Conservation (phyloP, 768 basidiomycete species). For the Podaxis sp. region DNA sequence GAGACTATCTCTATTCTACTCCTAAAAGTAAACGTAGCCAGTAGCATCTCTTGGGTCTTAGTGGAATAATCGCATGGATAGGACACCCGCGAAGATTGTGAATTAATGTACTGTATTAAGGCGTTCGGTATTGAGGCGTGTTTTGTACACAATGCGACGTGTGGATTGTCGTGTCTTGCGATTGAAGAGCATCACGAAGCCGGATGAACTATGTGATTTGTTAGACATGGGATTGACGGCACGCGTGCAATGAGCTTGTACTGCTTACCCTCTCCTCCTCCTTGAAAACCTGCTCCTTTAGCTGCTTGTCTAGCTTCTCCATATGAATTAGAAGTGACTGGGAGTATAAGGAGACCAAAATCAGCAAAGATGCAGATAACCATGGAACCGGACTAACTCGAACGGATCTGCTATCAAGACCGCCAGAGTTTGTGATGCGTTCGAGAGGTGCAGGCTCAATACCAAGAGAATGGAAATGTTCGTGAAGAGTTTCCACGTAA, state of each 20-base stretch:
- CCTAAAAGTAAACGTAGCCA: too few relatives aligned
- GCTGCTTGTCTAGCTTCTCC: constrained; percentile 48
- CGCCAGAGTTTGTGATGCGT: constrained; percentile 46
- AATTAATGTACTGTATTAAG: neutral
- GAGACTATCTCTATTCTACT: too few relatives aligned
- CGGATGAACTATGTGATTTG: constrained; percentile 18
- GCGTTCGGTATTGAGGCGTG: neutral
- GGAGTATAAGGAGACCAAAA: neutral
- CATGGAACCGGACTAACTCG: constrained; percentile 34
- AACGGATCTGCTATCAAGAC: constrained; percentile 60
- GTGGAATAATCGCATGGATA: too few relatives aligned
- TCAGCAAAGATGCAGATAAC: neutral
- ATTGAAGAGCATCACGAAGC: constrained; percentile 22
- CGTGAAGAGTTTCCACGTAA: constrained; percentile 62
- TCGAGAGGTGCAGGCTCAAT: constrained; percentile 42
- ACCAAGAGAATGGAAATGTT: constrained; percentile 51
- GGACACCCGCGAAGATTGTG: too few relatives aligned
- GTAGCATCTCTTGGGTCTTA: too few relatives aligned
- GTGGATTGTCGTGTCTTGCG: constrained; percentile 14
- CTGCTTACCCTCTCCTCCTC: constrained; percentile 52
- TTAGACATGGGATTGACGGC: neutral
- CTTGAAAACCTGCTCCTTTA: constrained; percentile 43
- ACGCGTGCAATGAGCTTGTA: constrained; percentile 5
- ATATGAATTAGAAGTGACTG: constrained; percentile 71
- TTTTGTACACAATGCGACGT: neutral